Base-by-base conservation (phyloP, 202 grass and related monocot species). In the Carex sylvatica region DNA sequence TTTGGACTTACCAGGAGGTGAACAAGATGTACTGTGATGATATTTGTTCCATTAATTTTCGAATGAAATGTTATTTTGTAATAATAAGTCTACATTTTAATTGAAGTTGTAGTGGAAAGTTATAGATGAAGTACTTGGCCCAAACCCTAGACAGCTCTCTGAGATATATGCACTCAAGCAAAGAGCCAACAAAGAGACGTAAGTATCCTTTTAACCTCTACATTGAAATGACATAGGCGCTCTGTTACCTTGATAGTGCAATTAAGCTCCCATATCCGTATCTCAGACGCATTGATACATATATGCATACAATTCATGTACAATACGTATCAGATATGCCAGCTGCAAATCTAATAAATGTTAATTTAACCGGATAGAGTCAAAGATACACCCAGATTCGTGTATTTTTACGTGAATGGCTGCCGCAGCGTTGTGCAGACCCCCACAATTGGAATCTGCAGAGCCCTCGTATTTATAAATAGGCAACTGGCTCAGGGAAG, bases 61-160 rank as follows among this genome's bases (percentile, higher is more conserved):
- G 8, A 18, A 30, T 65, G 28, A 70, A 20, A 3, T 83, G 22
- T 73, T 52, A 73, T 76, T 22, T 61, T 83, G 82, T 85, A 90
- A 92, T 87, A 88, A 90, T 91, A 82, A 61, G 72, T 87, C 75
- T 56, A 86, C 12, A 72, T 84, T 61, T 95, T 95, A 84, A 87
- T 86, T 95, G 90, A 93, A 98, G 89, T 98, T 95, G 78, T 98
- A 98, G 95, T 98, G 95, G 95, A 92, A 95, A 98, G 91, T 92
- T 88, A 86, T 98, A 38, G 89, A 95, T 81, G 95, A 95, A 83
- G 71, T 98, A 87, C 90, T 98, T 90, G 95, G 95, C 51, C 71
- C 91, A 86, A 98, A 98, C 58, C 84, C 86, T 79, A 86, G 89
- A 52, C 92, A 95, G 61, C 83, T 98, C 82, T 98, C 89, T 84